A percentile compares a stretch with the other conserved stretches of the same genome.
These are phyloP conservation scores for Ciborinia camelliae DNA, from an alignment of 2,329 filamentous ascomycete species.

Conservation along the genomic window DNA sequence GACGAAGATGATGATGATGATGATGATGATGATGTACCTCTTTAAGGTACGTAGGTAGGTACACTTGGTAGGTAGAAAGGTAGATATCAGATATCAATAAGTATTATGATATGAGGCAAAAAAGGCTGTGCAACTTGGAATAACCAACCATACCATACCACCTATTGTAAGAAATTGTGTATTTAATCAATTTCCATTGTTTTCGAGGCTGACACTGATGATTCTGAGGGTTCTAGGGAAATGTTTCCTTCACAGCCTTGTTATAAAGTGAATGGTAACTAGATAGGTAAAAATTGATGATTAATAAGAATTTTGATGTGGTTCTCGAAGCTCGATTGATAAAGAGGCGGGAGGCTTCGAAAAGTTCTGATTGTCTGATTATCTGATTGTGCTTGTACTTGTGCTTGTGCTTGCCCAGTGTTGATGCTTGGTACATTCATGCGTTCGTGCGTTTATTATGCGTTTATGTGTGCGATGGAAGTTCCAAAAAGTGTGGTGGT, in stretches of 20 bases:
- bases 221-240: neutral
- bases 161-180: neutral
- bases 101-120: neutral
- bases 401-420: neutral
- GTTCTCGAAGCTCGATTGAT: neutral
- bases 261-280: neutral
- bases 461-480: no score
- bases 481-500: neutral
- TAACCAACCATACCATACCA: no score
- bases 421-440: no score
- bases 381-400: neutral
- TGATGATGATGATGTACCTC: no score
- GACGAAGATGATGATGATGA: no score
- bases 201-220: neutral
- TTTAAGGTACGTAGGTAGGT: no score
- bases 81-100: no score
- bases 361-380: neutral
- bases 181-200: neutral
- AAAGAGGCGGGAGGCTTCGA: neutral
- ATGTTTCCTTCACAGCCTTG: neutral
- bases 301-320: neutral
- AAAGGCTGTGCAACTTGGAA: neutral
- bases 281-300: neutral
- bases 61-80: no score
- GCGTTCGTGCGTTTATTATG: neutral